Percentiles rank a stretch among this genome's conserved stretches.
Conservation (phyloP, 176 grass and related monocot genomes). For the Musa acuminata region DNA sequence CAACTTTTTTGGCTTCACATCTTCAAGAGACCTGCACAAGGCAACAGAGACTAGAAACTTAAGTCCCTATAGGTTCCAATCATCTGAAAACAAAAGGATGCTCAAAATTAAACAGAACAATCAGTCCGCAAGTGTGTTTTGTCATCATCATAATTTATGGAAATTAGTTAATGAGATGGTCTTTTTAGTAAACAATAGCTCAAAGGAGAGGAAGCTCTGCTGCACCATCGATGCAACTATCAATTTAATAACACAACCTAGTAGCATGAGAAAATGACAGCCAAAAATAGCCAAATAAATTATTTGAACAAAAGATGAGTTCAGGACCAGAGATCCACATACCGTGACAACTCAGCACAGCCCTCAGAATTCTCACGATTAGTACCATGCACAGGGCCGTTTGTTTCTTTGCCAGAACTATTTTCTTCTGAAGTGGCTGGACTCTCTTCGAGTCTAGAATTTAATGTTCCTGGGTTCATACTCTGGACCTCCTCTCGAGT, state of each 20-base stretch:
- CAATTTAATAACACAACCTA: background rate
- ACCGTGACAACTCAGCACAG: conserved; percentile 15
- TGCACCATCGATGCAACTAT: background rate
- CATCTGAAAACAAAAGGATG: background rate
- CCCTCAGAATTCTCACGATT: conserved; percentile 55
- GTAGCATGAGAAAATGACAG: no score
- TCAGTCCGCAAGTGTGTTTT: background rate
- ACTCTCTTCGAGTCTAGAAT: conserved; percentile 44
- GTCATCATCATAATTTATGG: background rate
- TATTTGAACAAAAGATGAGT: background rate
- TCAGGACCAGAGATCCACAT: background rate
- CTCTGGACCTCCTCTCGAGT: conserved; percentile 72
- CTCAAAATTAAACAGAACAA: conserved; percentile 1
- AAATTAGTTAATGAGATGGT: background rate
- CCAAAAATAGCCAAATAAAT: background rate
- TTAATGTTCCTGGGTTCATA: conserved; percentile 76
- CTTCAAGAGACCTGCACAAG: conserved; percentile 29
- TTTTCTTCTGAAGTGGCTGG: conserved; percentile 40
- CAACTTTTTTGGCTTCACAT: conserved; percentile 23
- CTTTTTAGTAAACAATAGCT: background rate
- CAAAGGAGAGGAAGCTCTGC: background rate
- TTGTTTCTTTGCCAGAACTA: conserved; percentile 29
- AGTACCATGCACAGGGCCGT: conserved; percentile 25
- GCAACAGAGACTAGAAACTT: background rate
- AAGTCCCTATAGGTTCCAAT: background rate